Evolutionary conservation across 148 eudicot genomes (phyloP).

Genomic region (Diospyros lotus): DNA sequence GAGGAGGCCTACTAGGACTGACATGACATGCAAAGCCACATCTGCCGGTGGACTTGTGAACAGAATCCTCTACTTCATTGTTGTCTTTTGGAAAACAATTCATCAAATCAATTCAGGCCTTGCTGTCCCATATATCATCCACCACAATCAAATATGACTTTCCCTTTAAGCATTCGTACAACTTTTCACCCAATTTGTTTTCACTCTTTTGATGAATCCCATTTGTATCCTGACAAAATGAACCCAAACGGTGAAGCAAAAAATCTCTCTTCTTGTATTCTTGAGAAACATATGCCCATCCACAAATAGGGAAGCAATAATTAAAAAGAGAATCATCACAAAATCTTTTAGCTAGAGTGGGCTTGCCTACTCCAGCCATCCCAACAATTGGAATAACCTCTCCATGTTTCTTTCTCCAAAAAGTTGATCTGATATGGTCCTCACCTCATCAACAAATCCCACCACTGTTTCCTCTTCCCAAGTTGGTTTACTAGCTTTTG

Average conservation of each 20-base stretch:
- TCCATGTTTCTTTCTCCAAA: neutral
- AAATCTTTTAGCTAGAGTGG: constrained; percentile 32
- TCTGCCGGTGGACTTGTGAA: constrained; percentile 15
- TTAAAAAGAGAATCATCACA: constrained; percentile 12
- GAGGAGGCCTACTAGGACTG: neutral
- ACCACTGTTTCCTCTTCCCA: constrained; percentile 30
- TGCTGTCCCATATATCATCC: constrained; percentile 26
- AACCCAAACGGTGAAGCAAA: constrained; percentile 7
- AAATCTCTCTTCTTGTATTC: constrained; percentile 14
- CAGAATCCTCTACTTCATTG: constrained; percentile 23
- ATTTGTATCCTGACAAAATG: neutral
- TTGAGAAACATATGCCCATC: constrained; percentile 31
- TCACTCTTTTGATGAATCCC: neutral
- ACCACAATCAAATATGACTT: constrained; percentile 21
- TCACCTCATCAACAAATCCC: constrained; percentile 33
- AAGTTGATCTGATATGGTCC: constrained; percentile 13
- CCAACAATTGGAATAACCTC: constrained; percentile 31
- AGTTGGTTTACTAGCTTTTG: too few relatives aligned
- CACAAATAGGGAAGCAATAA: constrained; percentile 18
- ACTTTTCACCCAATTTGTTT: constrained; percentile 5
- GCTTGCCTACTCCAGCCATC: constrained; percentile 37
- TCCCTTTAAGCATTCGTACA: neutral
- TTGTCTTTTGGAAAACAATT: constrained; percentile 12
- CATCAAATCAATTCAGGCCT: constrained; percentile 24
- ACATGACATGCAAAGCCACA: constrained; percentile 13